These are phyloP conservation scores for Mortierella sp. DNA, from an alignment of 371 early-diverging fungal species.

Conservation along the genomic window DNA sequence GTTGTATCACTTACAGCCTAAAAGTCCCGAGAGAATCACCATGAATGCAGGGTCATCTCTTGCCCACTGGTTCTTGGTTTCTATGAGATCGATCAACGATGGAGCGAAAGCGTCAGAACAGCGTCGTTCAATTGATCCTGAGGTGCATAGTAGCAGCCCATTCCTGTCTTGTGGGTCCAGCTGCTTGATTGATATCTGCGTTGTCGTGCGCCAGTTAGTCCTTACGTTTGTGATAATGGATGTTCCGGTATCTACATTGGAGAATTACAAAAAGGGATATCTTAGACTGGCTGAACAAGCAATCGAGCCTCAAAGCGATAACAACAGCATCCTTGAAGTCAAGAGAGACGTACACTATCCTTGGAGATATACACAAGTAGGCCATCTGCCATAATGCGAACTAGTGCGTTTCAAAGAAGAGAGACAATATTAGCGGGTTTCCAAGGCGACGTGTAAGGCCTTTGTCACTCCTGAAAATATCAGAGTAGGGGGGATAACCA, in stretches of 20 bases:
- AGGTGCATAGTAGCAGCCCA: too few species aligned
- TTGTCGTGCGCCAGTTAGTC: neutral
- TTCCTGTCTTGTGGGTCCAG: neutral
- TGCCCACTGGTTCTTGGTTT: constrained; percentile 97
- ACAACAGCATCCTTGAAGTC: neutral
- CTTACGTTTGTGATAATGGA: constrained; percentile 94
- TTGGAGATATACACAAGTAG: constrained; percentile 86
- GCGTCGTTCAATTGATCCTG: neutral
- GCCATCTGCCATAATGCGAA: constrained; percentile 94
- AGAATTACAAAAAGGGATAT: neutral
- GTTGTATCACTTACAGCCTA: constrained; percentile 68
- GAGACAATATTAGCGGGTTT: neutral
- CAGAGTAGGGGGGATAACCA: neutral
- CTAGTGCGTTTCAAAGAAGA: constrained; percentile 48
- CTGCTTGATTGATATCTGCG: neutral
- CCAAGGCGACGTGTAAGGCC: neutral
- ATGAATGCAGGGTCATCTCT: constrained; percentile 95
- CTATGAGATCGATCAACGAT: constrained; percentile 55
- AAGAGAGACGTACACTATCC: constrained; percentile 79
- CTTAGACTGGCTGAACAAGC: neutral
- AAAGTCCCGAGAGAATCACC: constrained; percentile 71
- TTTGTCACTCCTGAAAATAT: neutral
- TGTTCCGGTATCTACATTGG: constrained; percentile 82
- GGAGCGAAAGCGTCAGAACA: neutral
- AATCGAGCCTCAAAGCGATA: neutral